A percentile compares a stretch with the other conserved stretches of the same genome.
These are phyloP conservation scores for Ilex asprella DNA, from an alignment of 257 asterid species.

Conservation along the genomic window DNA sequence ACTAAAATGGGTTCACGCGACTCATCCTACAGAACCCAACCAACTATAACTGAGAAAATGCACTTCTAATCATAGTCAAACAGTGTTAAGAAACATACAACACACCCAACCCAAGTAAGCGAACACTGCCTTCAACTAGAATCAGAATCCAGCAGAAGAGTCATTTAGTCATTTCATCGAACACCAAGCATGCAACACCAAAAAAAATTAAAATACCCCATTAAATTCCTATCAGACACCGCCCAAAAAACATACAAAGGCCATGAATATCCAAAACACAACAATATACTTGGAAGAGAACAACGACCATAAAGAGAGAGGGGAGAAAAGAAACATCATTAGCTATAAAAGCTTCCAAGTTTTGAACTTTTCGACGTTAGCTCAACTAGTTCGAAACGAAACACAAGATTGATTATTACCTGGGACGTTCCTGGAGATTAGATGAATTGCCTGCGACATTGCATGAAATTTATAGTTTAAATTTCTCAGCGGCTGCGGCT, in stretches of 20 bases:
- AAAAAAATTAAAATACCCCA: background rate
- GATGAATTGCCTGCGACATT: slow-evolving; percentile 31
- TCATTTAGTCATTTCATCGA: slow-evolving; percentile 18
- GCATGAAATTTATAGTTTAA: slow-evolving; percentile 7
- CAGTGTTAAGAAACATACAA: background rate
- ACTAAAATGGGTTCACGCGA: too few relatives aligned
- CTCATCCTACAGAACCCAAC: too few relatives aligned
- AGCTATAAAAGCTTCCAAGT: background rate
- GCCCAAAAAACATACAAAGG: too few relatives aligned
- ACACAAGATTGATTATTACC: slow-evolving; percentile 15
- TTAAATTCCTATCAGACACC: too few relatives aligned
- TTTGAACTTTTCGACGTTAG: background rate
- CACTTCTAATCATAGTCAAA: too few relatives aligned
- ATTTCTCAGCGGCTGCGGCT: slow-evolving; percentile 9
- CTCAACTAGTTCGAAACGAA: background rate
- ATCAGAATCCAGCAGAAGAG: background rate
- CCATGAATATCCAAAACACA: background rate
- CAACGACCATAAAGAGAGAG: background rate
- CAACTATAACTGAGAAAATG: too few relatives aligned
- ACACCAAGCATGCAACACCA: slow-evolving; percentile 14
- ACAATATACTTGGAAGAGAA: background rate
- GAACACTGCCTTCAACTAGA: background rate
- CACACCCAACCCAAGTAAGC: background rate
- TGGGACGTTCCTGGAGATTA: slow-evolving; percentile 21
- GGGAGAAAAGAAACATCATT: background rate